Evolutionary conservation across 1,284 basidiomycete genomes (phyloP), one percentile per base, ranked within the genome.

Genomic region (Trametes sp.): DNA sequence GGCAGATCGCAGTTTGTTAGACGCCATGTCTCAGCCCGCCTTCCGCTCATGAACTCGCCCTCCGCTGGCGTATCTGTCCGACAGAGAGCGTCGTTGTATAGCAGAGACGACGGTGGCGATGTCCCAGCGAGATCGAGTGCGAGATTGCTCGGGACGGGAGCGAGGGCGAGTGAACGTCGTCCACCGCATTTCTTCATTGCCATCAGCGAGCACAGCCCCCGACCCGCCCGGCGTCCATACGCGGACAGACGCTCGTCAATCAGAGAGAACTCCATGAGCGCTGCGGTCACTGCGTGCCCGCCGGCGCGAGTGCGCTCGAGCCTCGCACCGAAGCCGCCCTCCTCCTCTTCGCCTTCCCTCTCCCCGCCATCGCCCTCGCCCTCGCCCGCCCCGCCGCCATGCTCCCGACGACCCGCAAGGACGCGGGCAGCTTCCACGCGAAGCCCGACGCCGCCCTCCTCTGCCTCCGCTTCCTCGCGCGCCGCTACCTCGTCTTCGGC

Each of bases 401-500:
- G 53, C 63, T 67, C 21, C 63, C 63, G 19, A 45, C 54, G 21
- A 61, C 41, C 26, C 51, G 51, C 38, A 42, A 51, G 44, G 58
- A 65, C 48, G 9, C 46, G 24, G 36, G 29, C 36, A 42, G 54
- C 29, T 44, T 44, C 33, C 26, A 49, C 21, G 19, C 26, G 8
- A 48, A 42, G 42, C 44, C 48, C 10, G 59, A 57, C 35, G 59
- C 44, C 42, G 42, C 55, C 6, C 5, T 51, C 9, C 31, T 60
- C 19, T 65, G 53, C 56, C 26, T 64, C 1, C 63, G 63, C 35
- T 65, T 61, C 50, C 11, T 64, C 36, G 57, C 59, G 2, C 61
- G 59, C 42, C 63, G 63, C 26, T 65, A 63, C 48, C 31, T 65
- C n/a, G 49, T 64, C 44, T 54, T 64, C 35, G 55, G 58, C 41